Evolutionary conservation across 305 asterid genomes (phyloP), one percentile per base, ranked within the genome.

Genomic region (Fraxinus sp.): DNA sequence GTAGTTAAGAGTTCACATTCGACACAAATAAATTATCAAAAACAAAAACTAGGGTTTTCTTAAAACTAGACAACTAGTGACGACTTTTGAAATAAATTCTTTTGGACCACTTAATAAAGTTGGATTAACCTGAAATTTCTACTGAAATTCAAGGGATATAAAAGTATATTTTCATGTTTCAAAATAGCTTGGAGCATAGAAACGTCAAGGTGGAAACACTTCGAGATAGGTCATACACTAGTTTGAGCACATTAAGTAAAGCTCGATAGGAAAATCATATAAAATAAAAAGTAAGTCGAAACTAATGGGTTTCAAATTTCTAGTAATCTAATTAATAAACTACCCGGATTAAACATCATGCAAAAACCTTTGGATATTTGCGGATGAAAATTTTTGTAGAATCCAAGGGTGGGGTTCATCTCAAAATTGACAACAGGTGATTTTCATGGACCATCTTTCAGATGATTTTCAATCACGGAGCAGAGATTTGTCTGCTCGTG

Each of bases 401-500:
- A 41, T 2, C 14, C 13, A 41, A 6, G 9, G 8, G 9, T 36
- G 16, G 7, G 46, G 7, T 4, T 39, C 52, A 3, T 41, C 7
- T 9, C 52, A 41, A 41, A 41, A 41, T 41, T 41, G 52, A 5
- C 88, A 94, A 85, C 62, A 86, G 75, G 83, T 92, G 95, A 41
- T 35, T 88, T 94, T 96, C 97, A 94, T 5, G 96, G 97, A 77
- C 98, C 88, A 83, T 92, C 91, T 81, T 90, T 82, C 68, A 94
- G 85, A 89, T 93, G 98, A 74, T 91, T 91, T 81, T 88, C 94
- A 77, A 96, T 86, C 86, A 90, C 89, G 30, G 93, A 87, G n/a
- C 79, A 75, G 35, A 93, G 86, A 78, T 86, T 81, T 74, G 89
- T 83, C 85, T 91, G 84, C 79, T 96, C 99, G 55, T 90, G 86